These are phyloP conservation scores for Miscanthus lutarioriparius DNA, from an alignment of 176 grass and related monocot genomes.

Conservation along the genomic window DNA sequence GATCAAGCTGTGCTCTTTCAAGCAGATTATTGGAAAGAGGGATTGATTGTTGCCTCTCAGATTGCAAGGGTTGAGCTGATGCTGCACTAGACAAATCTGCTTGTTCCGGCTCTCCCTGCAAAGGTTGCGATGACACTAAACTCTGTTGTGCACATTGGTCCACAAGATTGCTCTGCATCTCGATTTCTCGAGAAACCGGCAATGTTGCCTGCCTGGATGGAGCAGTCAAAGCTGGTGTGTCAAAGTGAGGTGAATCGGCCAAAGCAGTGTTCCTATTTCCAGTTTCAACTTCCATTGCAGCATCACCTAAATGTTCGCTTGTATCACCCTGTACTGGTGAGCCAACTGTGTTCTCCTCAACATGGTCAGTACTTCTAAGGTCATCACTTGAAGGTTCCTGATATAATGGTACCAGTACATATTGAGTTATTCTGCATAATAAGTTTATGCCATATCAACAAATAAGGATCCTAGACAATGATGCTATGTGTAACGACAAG, in stretches of 20 bases:
- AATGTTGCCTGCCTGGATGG: conserved; percentile 1
- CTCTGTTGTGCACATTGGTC: conserved; percentile 31
- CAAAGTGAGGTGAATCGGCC: conserved; percentile 1
- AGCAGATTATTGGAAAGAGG: conserved; percentile 11
- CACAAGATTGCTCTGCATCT: conserved; percentile 11
- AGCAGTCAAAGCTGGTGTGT: not conserved
- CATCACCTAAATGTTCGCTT: conserved; percentile 37
- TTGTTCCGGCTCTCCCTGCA: conserved; percentile 16
- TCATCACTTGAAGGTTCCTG: conserved; percentile 40
- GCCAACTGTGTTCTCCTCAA: conserved; percentile 12
- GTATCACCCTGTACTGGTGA: not conserved
- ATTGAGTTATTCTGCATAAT: conserved; percentile 29
- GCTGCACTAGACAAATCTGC: conserved; percentile 19
- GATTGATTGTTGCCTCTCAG: conserved; percentile 33
- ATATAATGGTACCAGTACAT: conserved; percentile 20
- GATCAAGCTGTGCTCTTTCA: conserved; percentile 41
- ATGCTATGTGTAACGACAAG: not conserved
- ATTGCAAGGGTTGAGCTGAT: conserved; percentile 30
- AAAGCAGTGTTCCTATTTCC: not conserved
- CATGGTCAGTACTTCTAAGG: conserved; percentile 8
- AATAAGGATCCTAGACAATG: not conserved
- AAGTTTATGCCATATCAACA: conserved; percentile 14
- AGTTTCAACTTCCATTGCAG: conserved; percentile 24
- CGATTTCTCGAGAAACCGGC: conserved; percentile 28
- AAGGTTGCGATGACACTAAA: conserved; percentile 25